phyloP scores from a whole-genome alignment of 805 yeast species.

The Suhomyces vadensis region DNA sequence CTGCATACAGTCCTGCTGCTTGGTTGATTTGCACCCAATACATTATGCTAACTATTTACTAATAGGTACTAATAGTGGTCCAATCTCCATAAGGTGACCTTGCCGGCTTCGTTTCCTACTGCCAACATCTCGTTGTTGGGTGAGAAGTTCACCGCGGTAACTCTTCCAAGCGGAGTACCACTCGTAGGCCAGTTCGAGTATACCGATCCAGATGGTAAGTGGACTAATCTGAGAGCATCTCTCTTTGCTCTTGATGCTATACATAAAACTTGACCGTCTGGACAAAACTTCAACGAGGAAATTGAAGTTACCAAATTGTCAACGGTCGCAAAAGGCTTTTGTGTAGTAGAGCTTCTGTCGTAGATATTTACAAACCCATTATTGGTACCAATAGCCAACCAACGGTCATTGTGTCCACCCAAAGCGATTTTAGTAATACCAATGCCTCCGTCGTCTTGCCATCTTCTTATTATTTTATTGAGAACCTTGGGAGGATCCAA shows the following conservation, averaged over 20 bases:
- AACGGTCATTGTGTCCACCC: slow-evolving; percentile 70
- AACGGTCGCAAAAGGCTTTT: slow-evolving; percentile 61
- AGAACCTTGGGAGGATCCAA: slow-evolving; percentile 3
- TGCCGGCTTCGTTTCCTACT: slow-evolving; percentile 89
- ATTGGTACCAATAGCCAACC: slow-evolving; percentile 86
- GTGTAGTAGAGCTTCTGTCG: slow-evolving; percentile 45
- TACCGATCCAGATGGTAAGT: slow-evolving; percentile 82
- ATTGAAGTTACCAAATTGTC: slow-evolving; percentile 83
- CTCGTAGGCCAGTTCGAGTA: slow-evolving; percentile 97
- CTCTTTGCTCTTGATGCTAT: slow-evolving; percentile 82
- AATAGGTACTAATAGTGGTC: slow-evolving; percentile 68
- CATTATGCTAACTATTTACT: not conserved
- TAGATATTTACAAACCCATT: slow-evolving; percentile 90
- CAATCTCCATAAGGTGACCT: slow-evolving; percentile 83
- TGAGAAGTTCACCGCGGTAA: slow-evolving; percentile 76
- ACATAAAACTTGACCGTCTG: slow-evolving; percentile 87
- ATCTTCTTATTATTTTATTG: slow-evolving; percentile 56
- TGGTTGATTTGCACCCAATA: not conserved
- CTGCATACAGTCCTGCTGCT: not conserved
- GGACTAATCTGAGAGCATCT: slow-evolving; percentile 85
- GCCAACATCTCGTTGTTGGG: slow-evolving; percentile 82
- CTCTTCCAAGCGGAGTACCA: slow-evolving; percentile 94
- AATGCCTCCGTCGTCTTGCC: slow-evolving; percentile 86
- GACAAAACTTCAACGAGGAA: slow-evolving; percentile 69
- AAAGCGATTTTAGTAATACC: slow-evolving; percentile 77